A percentile compares a stretch with the other conserved stretches of the same genome.
Conservation (phyloP, 306 rosid genomes). For the Gleditsia sinensis region DNA sequence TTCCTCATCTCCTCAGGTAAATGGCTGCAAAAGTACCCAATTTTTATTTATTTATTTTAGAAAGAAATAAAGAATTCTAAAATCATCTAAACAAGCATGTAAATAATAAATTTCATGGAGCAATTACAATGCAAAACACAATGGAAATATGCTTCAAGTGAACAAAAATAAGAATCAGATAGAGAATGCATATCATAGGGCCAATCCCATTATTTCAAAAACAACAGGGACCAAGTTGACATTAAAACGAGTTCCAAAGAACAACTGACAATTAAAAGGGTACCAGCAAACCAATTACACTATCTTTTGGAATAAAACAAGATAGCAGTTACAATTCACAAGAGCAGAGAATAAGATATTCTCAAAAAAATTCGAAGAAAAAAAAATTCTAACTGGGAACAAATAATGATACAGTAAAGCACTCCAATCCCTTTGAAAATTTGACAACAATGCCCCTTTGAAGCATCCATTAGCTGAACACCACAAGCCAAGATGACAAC, state of each 20-base stretch:
- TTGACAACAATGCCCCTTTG: no score
- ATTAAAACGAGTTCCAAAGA: constrained; percentile 12
- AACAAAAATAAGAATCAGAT: background rate
- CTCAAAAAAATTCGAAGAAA: no score
- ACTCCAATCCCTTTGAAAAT: no score
- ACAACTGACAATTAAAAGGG: constrained; percentile 6
- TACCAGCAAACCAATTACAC: constrained; percentile 27
- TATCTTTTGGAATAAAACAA: constrained; percentile 2
- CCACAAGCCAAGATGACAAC: no score
- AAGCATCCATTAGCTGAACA: no score
- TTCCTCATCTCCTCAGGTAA: constrained; percentile 96
- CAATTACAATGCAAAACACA: constrained; percentile 1
- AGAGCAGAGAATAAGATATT: background rate
- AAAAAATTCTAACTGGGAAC: background rate
- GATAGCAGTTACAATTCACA: background rate
- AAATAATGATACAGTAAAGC: no score
- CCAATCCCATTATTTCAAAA: background rate
- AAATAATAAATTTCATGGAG: constrained; percentile 3
- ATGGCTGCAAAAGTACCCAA: constrained; percentile 67
- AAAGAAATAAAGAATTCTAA: constrained; percentile 7
- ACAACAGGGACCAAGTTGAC: background rate
- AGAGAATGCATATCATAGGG: background rate
- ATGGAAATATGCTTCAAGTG: background rate
- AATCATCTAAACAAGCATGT: constrained; percentile 5
- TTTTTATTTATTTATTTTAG: no score